Base-by-base conservation (phyloP, 495 filamentous ascomycete genomes). In the Annulohypoxylon maeteangense region DNA sequence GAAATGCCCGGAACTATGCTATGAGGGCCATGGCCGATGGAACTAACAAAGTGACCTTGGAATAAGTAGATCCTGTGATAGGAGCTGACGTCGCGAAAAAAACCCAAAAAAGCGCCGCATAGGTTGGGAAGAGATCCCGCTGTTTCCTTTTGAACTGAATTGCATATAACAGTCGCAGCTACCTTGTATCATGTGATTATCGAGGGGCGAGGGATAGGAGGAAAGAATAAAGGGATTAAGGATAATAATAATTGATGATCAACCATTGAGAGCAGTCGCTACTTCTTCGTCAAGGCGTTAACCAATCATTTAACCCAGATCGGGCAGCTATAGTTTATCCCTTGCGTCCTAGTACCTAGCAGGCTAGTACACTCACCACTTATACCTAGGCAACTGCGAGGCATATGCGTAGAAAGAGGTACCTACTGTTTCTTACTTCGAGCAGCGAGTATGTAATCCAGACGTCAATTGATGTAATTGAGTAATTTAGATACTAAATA, bases 141-240 rank as follows among this genome's bases (percentile, higher is more conserved):
- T 31, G 60, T 53, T 25, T 10, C 25, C n/a, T n/a, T 29, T 18
- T 34, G 31, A 10, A 57, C 27, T 50, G 56, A 69, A 68, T 66
- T 66, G 65, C 65, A 69, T 48, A 47, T 59, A 61, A 62, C 51
- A 73, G 65, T 73, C 70, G 70, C 70, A 73, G 48, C 61, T 36
- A 20, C 14, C 8, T 29, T 51, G 11, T 47, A 69, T 73, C 70
- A 73, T 73, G 70, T 73, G 70, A 73, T 73, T 53, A 48, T 7
- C 25, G 53, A 63, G 58, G 31, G 31, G 22, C 3, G 14, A 62
- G 53, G 40, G n/a, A 34, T 22, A 11, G 42, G 29, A 54, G 32
- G n/a, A 38, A 40, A 56, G 23, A 23, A 6, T 45, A 53, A 31
- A 56, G 34, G 10, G 25, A 31, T 11, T 2, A 36, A 23, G 20